Evolutionary conservation across 2,329 filamentous ascomycete species (phyloP).

Genomic region (Monilinia polystroma): DNA sequence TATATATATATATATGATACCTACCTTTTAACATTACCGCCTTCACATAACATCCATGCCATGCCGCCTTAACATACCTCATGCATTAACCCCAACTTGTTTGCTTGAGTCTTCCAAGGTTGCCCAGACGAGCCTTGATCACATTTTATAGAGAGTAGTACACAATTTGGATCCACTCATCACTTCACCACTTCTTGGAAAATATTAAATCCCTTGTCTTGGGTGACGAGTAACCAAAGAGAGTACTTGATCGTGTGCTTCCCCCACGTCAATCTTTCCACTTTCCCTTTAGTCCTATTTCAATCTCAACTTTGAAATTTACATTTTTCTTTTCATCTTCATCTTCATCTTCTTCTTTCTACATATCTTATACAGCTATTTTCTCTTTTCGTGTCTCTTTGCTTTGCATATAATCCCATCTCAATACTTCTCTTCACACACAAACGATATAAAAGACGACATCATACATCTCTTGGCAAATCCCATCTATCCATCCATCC

Average conservation of each 20-base stretch:
- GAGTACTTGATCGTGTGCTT: slow-evolving; percentile 23
- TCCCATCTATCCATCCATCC: neutral
- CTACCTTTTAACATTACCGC: no score
- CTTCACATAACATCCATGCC: neutral
- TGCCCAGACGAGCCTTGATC: neutral
- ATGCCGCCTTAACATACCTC: slow-evolving; percentile 13
- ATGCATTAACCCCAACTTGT: neutral
- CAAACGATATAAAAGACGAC: neutral
- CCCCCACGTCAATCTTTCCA: neutral
- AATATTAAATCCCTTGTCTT: neutral
- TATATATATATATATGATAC: no score
- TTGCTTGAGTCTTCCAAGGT: neutral
- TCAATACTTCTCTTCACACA: neutral
- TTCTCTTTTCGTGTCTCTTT: neutral
- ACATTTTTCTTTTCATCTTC: neutral
- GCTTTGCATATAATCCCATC: slow-evolving; percentile 4
- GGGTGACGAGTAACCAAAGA: neutral
- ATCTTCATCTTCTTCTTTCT: neutral
- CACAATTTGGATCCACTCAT: slow-evolving; percentile 9
- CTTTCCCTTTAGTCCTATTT: neutral
- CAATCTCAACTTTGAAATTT: neutral
- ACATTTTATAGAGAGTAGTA: neutral
- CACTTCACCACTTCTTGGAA: neutral
- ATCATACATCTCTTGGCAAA: slow-evolving; percentile 11
- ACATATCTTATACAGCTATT: neutral